These are phyloP conservation scores for Scheffersomyces parashehatae DNA, from an alignment of 1,139 yeast genomes.

Conservation along the genomic window DNA sequence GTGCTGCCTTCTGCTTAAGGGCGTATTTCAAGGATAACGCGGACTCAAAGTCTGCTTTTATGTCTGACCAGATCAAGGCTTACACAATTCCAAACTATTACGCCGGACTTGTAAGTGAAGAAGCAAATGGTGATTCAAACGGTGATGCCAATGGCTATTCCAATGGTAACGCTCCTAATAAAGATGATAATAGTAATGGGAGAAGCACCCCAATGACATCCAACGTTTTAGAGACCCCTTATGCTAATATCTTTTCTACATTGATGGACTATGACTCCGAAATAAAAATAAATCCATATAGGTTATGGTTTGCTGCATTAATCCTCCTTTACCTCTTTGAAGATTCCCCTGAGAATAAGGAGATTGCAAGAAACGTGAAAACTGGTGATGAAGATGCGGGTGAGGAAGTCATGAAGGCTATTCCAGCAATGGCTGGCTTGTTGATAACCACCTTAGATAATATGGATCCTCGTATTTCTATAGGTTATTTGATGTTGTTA, in stretches of 20 bases:
- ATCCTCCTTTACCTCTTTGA: constrained; percentile 64
- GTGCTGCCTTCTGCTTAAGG: constrained; percentile 64
- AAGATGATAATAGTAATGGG: neutral
- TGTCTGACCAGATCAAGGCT: constrained; percentile 61
- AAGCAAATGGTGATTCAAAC: constrained; percentile 4
- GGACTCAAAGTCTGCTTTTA: constrained; percentile 61
- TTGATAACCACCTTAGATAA: constrained; percentile 64
- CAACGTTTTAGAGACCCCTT: constrained; percentile 20
- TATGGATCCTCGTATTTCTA: constrained; percentile 73
- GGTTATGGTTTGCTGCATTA: constrained; percentile 80
- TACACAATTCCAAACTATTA: constrained; percentile 34
- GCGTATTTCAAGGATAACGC: constrained; percentile 68
- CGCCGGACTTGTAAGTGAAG: constrained; percentile 8
- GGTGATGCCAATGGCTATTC: neutral
- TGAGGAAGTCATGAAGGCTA: constrained; percentile 72
- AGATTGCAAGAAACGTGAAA: constrained; percentile 52
- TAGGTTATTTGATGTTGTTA: constrained; percentile 77
- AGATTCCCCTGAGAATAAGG: constrained; percentile 54
- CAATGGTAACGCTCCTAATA: constrained; percentile 2
- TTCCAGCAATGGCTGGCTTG: constrained; percentile 80
- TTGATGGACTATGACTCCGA: constrained; percentile 81
- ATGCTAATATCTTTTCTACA: constrained; percentile 62
- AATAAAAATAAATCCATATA: constrained; percentile 77
- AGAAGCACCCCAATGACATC: no score
- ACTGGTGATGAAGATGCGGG: constrained; percentile 69